Base-by-base conservation (phyloP, 306 rosid species). In the Mimosa bimucronata region DNA sequence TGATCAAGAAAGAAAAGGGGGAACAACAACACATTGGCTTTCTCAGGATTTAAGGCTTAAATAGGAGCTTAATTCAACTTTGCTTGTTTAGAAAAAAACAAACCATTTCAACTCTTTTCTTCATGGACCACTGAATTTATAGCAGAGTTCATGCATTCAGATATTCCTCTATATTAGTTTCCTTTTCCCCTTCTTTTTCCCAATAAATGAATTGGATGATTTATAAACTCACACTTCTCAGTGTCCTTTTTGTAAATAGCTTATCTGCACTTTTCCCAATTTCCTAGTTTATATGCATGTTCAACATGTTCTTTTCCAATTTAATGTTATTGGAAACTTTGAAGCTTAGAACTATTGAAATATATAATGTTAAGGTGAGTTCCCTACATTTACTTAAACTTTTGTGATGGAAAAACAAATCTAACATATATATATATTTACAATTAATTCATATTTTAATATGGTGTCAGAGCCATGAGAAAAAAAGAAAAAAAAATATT, bases 31-130 rank as follows among this genome's bases (percentile, higher is more conserved):
- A 83, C 74, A 69, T 88, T 90, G 98, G 94, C 94, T 90, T 82
- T 82, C 91, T 69, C 95, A 88, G 83, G 84, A 92, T 55, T 85
- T 93, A 84, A 92, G 85, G 88, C 94, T 90, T 82, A 81, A 92
- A 78, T 92, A 88, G 82, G 74, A 88, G 74, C 77, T 76, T 73
- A 66, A 82, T 65, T 28, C 40, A 23, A 42, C 84, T 83, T 74
- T 79, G 38, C 52, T 75, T 73, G 80, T 78, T 71, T 74, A 2
- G 3, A 52, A 55, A 78, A 42, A 23, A 18, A 19, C n/a, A 80
- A 40, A 42, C 29, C 55, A 28, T 69, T 41, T 69, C 37, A 69
- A 21, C 81, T 80, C 75, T 84, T 78, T 80, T 74, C 80, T 86
- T 40, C 82, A 81, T 81, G 87, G 84, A 77, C 88, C 85, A 78